Conservation (phyloP, 345 rosid species). For the Ceriops zippeliana region DNA sequence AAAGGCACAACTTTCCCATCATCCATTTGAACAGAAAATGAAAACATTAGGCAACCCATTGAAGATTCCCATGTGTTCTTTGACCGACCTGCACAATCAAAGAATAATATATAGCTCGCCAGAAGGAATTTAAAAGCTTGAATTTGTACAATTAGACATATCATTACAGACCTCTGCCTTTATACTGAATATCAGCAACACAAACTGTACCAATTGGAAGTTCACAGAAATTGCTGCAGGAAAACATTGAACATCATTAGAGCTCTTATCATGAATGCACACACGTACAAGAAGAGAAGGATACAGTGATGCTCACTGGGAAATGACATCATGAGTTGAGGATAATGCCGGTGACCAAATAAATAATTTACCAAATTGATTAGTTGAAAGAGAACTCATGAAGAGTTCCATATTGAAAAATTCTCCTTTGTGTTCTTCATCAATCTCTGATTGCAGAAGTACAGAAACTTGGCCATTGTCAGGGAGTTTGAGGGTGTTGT, state of each 20-base stretch:
- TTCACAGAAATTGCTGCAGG: slow-evolving; percentile 67
- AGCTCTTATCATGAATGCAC: too few species aligned
- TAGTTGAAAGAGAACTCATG: slow-evolving; percentile 54
- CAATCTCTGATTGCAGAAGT: slow-evolving; percentile 48
- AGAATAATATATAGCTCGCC: background rate
- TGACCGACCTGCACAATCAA: slow-evolving; percentile 53
- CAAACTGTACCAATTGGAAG: slow-evolving; percentile 86
- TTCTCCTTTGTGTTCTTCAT: slow-evolving; percentile 19
- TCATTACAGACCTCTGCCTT: slow-evolving; percentile 65
- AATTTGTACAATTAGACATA: background rate
- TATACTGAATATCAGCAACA: slow-evolving; percentile 65
- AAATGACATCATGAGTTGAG: slow-evolving; percentile 78
- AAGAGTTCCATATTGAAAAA: slow-evolving; percentile 41
- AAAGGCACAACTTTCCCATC: slow-evolving; percentile 73
- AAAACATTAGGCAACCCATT: slow-evolving; percentile 80
- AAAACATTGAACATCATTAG: too few species aligned
- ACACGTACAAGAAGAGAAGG: background rate
- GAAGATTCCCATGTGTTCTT: slow-evolving; percentile 90
- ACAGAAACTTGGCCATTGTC: slow-evolving; percentile 33
- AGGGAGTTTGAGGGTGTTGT: slow-evolving; percentile 46
- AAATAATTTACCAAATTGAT: slow-evolving; percentile 67
- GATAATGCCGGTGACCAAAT: slow-evolving; percentile 76
- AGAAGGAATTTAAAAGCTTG: too few species aligned
- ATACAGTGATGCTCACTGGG: slow-evolving; percentile 46
- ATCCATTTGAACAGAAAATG: slow-evolving; percentile 77